Percentiles rank a stretch among this genome's conserved stretches.
Evolutionary conservation across 495 filamentous ascomycete species (phyloP).

Genomic region (Apiosordaria backusii): DNA sequence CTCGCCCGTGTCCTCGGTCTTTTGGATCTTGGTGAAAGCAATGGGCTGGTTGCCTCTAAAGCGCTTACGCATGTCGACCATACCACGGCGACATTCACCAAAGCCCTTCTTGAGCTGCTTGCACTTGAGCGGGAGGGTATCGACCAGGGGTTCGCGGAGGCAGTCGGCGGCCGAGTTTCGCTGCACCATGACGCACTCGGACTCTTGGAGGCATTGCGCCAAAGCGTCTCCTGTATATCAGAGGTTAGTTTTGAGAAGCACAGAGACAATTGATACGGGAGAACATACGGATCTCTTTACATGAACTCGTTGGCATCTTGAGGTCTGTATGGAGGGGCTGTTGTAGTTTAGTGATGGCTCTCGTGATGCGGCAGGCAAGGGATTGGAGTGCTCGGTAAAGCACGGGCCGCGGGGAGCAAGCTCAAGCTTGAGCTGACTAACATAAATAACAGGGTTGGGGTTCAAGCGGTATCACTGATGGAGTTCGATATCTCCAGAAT

Average conservation of each 20-base stretch:
- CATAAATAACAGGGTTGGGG: background rate
- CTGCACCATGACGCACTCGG: slow-evolving; percentile 89
- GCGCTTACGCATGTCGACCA: slow-evolving; percentile 98
- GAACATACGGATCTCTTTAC: slow-evolving; percentile 80
- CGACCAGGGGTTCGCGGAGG: slow-evolving; percentile 70
- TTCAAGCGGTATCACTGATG: background rate
- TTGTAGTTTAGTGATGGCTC: background rate
- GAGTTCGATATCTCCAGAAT: no score
- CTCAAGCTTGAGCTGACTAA: no score
- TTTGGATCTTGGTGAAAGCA: slow-evolving; percentile 57
- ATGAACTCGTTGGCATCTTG: slow-evolving; percentile 60
- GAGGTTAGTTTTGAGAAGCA: slow-evolving; percentile 1
- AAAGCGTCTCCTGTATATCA: slow-evolving; percentile 70
- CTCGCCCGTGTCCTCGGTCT: slow-evolving; percentile 51
- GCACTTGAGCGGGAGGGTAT: slow-evolving; percentile 78
- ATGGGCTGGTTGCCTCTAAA: slow-evolving; percentile 95
- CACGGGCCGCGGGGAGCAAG: background rate
- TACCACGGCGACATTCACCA: slow-evolving; percentile 89
- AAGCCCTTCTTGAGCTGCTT: slow-evolving; percentile 92
- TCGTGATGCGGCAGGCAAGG: background rate
- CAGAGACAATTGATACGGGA: background rate
- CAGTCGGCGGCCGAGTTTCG: slow-evolving; percentile 85
- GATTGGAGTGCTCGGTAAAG: background rate
- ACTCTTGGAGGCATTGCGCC: slow-evolving; percentile 89
- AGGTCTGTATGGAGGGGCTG: background rate